Evolutionary conservation across 306 rosid species (phyloP).

Genomic region (Argentina anserina): DNA sequence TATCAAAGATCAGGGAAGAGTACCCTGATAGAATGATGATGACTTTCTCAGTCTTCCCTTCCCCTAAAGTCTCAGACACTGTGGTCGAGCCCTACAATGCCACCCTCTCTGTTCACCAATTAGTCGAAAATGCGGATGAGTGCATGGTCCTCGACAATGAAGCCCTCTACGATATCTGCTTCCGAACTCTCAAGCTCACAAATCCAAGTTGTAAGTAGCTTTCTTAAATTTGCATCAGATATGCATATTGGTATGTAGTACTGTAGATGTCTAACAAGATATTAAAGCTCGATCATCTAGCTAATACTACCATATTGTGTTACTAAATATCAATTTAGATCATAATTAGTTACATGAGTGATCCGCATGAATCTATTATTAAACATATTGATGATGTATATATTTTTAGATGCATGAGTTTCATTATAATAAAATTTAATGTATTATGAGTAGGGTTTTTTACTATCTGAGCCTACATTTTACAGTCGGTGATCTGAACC

Average conservation of each 20-base stretch:
- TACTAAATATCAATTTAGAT: no score
- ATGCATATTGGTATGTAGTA: no score
- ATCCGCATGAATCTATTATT: no score
- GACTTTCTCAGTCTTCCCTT: slow-evolving; percentile 87
- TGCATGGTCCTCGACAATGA: slow-evolving; percentile 91
- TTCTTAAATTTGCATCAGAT: not conserved
- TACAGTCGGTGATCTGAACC: slow-evolving; percentile 89
- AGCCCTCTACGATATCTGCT: slow-evolving; percentile 88
- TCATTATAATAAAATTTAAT: no score
- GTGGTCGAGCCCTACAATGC: slow-evolving; percentile 95
- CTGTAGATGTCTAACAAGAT: no score
- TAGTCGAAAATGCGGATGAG: slow-evolving; percentile 87
- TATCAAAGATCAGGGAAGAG: slow-evolving; percentile 95
- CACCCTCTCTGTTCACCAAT: slow-evolving; percentile 82
- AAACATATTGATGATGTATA: no score
- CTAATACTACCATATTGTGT: no score
- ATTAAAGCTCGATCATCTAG: no score
- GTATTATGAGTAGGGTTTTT: no score
- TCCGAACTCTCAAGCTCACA: slow-evolving; percentile 88
- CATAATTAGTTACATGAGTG: no score
- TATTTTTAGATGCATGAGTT: no score
- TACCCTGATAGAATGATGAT: slow-evolving; percentile 93
- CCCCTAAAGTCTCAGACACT: slow-evolving; percentile 82
- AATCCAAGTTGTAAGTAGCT: slow-evolving; percentile 75
- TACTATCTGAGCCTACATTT: not conserved